Evolutionary conservation across 139 green algal species (phyloP), one percentile per base, ranked within the genome.

Genomic region (Yamagishiella unicocca): DNA sequence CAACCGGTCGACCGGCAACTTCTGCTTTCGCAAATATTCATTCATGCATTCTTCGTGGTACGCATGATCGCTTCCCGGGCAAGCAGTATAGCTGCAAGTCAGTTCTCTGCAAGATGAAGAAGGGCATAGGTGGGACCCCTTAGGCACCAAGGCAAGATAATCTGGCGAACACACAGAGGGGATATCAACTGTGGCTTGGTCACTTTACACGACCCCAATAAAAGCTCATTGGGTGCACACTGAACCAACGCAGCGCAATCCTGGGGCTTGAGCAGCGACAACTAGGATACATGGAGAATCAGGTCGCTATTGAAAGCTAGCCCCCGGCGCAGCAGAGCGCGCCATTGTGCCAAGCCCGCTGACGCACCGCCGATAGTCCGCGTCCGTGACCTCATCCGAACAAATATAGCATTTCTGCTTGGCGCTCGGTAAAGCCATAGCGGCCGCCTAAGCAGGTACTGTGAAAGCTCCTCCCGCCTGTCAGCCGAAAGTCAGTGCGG

Each of bases 21-120:
- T 43, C 53, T 42, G 25, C 76, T 83, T 71, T 14, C 76, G 61
- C 24, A 83, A 66, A 37, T 83, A 71, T 29, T 55, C 38, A 14
- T 1, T 83, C 25, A 83, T 54, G 35, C 76, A 83, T 6, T 71
- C 53, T 22, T 83, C 76, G 54, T 83, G 76, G 29, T 83, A 83
- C 8, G 54, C 53, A 22, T 72, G 54, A 19, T 68, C 46, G 31
- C 33, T 82, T 46, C 53, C 76, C 2, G 76, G 76, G 27, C 76
- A 83, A 12, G 24, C 54, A 19, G 3, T 37, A 38, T 83, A 83
- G 27, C 24, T 70, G 76, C 76, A 83, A 25, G 54, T 71, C 14
- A 83, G 54, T 54, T 83, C 76, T 54, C 76, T 71, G 76, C 17
- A 31, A 4, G 37, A 50, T 31, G 8, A 10, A 29, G n/a, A 50